These are phyloP conservation scores for Phylloboletellus chloephorus DNA, from an alignment of 1,284 basidiomycete genomes.

Conservation along the genomic window DNA sequence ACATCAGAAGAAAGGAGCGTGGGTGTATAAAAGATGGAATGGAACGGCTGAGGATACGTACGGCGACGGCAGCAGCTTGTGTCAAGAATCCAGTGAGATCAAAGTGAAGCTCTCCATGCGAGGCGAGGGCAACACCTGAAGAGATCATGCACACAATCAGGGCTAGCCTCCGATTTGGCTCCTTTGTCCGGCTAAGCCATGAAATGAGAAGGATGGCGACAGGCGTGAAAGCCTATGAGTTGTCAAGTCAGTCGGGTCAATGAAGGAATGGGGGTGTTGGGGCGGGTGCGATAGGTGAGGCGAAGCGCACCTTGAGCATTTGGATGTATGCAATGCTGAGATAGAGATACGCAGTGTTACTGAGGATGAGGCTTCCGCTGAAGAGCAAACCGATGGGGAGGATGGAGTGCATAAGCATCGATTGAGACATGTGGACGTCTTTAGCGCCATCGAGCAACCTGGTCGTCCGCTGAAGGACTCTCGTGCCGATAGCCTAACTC, in stretches of 20 bases:
- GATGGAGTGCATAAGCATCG: slow-evolving; percentile 83
- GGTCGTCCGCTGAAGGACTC: slow-evolving; percentile 85
- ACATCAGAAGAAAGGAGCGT: not conserved
- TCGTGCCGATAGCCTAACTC: slow-evolving; percentile 77
- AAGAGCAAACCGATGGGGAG: slow-evolving; percentile 92
- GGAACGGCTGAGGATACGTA: slow-evolving; percentile 34
- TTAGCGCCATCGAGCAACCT: slow-evolving; percentile 83
- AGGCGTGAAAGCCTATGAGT: slow-evolving; percentile 81
- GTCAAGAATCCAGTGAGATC: slow-evolving; percentile 83
- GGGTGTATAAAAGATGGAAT: not conserved
- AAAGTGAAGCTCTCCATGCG: slow-evolving; percentile 84
- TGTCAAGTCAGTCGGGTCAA: slow-evolving; percentile 7
- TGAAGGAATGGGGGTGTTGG: not conserved
- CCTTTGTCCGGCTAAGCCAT: slow-evolving; percentile 85
- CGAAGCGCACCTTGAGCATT: slow-evolving; percentile 81
- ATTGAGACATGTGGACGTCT: slow-evolving; percentile 80
- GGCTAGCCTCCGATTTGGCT: slow-evolving; percentile 77
- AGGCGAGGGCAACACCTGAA: slow-evolving; percentile 81
- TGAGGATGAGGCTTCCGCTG: slow-evolving; percentile 86
- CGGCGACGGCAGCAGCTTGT: slow-evolving; percentile 76
- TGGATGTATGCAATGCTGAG: slow-evolving; percentile 93
- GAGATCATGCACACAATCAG: slow-evolving; percentile 93
- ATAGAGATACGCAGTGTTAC: slow-evolving; percentile 92
- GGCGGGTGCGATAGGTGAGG: not conserved
- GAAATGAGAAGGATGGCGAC: slow-evolving; percentile 95